Percentiles rank a stretch among this genome's conserved stretches.
Evolutionary conservation across 2,329 filamentous ascomycete genomes (phyloP).

Genomic region (Aureobasidium pullulans): DNA sequence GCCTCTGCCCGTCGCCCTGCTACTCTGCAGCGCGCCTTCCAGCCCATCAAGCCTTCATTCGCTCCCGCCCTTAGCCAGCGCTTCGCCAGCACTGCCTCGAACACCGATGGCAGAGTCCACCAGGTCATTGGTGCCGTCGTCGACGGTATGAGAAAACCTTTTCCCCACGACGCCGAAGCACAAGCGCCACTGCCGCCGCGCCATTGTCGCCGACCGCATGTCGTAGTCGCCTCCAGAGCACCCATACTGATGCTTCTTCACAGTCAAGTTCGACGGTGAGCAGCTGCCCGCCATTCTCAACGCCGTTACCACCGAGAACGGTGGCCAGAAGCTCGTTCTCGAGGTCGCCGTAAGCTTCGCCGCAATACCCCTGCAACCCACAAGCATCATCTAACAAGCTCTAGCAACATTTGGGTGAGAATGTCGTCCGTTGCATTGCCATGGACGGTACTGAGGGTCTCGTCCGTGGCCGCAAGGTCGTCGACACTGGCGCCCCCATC

Average conservation of each 20-base stretch:
- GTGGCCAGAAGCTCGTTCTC: conserved; percentile 87
- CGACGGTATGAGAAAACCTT: conserved; percentile 61
- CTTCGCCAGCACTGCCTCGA: conserved; percentile 51
- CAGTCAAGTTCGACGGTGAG: conserved; percentile 94
- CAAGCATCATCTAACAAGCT: conserved; percentile 20
- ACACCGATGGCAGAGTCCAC: conserved; percentile 55
- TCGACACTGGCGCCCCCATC: conserved; percentile 91
- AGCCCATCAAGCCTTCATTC: conserved; percentile 50
- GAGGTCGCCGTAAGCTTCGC: conserved; percentile 78
- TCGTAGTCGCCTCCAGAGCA: neutral
- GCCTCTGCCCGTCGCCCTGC: conserved; percentile 52
- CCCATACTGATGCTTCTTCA: conserved; percentile 18
- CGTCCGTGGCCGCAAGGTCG: conserved; percentile 77
- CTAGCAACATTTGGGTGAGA: conserved; percentile 99
- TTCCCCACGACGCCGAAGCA: conserved; percentile 15
- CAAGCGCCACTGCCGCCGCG: conserved; percentile 9
- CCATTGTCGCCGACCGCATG: neutral
- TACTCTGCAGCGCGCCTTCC: conserved; percentile 49
- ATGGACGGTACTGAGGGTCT: conserved; percentile 99
- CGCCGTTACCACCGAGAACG: conserved; percentile 85
- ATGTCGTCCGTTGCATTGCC: conserved; percentile 98
- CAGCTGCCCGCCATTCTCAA: conserved; percentile 97
- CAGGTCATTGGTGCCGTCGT: conserved; percentile 98
- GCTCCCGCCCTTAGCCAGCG: conserved; percentile 53
- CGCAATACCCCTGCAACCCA: conserved; percentile 20